Evolutionary conservation across 495 filamentous ascomycete species (phyloP).

Genomic region (Hypoxylon lienhwacheense): DNA sequence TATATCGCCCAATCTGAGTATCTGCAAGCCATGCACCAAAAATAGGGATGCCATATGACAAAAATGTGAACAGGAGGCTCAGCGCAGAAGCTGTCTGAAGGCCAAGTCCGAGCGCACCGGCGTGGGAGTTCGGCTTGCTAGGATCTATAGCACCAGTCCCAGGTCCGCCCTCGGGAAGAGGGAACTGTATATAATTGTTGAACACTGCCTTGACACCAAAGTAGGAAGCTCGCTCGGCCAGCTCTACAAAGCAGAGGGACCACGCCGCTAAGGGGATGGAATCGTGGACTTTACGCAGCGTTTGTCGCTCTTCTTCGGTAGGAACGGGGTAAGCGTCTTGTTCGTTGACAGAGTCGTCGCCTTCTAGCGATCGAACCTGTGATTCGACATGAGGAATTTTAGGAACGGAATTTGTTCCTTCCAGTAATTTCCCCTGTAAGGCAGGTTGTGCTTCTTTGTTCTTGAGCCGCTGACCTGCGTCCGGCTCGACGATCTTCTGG

Average conservation of each 20-base stretch:
- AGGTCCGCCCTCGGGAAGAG: constrained; percentile 53
- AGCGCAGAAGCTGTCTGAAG: constrained; percentile 56
- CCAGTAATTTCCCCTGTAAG: not conserved
- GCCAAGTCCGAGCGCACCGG: constrained; percentile 43
- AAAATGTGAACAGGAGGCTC: constrained; percentile 53
- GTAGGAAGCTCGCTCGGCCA: constrained; percentile 55
- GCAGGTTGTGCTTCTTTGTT: not conserved
- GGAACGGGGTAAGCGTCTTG: constrained; percentile 38
- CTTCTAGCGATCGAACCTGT: constrained; percentile 9
- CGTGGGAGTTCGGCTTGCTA: constrained; percentile 35
- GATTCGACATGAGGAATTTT: constrained; percentile 5
- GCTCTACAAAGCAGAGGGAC: constrained; percentile 52
- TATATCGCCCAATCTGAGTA: constrained; percentile 54
- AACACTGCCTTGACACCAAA: constrained; percentile 52
- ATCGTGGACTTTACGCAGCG: constrained; percentile 53
- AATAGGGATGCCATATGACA: constrained; percentile 57
- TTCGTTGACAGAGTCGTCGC: constrained; percentile 9
- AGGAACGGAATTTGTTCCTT: not conserved
- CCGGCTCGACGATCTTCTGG: constrained; percentile 29
- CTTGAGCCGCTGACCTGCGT: not conserved
- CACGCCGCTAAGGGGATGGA: constrained; percentile 46
- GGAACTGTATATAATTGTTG: constrained; percentile 55
- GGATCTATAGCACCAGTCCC: constrained; percentile 50
- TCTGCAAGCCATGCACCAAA: constrained; percentile 56
- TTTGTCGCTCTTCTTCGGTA: constrained; percentile 51